Percentiles rank a stretch among this genome's conserved stretches.
phyloP scores from a whole-genome alignment of 1,284 basidiomycete genomes.

The Sporisorium scitamineum region DNA sequence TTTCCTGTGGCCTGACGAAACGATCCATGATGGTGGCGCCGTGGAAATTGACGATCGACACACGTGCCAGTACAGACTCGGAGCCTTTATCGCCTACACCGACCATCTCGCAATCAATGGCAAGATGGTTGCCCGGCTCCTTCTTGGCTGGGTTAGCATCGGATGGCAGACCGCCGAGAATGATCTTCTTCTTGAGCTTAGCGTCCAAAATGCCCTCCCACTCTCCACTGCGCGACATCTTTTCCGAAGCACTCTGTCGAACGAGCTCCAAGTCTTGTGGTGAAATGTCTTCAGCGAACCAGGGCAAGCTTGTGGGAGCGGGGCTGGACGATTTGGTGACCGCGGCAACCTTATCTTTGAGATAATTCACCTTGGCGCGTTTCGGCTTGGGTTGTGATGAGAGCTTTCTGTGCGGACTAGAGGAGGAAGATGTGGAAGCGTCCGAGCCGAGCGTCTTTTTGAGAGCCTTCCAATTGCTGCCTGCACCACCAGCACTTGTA shows the following conservation, averaged over 20 bases:
- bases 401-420: not conserved
- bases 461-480: conserved; percentile 65
- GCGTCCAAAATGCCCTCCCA: conserved; percentile 57
- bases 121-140: conserved; percentile 79
- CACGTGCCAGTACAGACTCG: conserved; percentile 87
- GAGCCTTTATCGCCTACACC: conserved; percentile 85
- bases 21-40: conserved; percentile 84
- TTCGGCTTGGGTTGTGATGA: conserved; percentile 15
- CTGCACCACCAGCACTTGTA: conserved; percentile 22
- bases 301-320: conserved; percentile 42
- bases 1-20: conserved; percentile 87
- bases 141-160: conserved; percentile 44
- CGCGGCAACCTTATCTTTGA: not conserved
- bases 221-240: conserved; percentile 39
- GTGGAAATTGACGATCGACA: conserved; percentile 90
- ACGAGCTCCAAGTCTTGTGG: conserved; percentile 63
- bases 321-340: conserved; percentile 25
- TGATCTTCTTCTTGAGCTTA: conserved; percentile 51
- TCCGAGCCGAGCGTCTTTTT: conserved; percentile 46
- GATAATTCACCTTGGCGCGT: not conserved
- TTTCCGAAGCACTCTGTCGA: conserved; percentile 31
- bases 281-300: conserved; percentile 66
- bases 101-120: conserved; percentile 98
- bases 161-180: conserved; percentile 50
- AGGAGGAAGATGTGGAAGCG: conserved; percentile 19